These are phyloP conservation scores for Colletotrichum liriopes DNA, from an alignment of 2,329 filamentous ascomycete species.

Conservation along the genomic window DNA sequence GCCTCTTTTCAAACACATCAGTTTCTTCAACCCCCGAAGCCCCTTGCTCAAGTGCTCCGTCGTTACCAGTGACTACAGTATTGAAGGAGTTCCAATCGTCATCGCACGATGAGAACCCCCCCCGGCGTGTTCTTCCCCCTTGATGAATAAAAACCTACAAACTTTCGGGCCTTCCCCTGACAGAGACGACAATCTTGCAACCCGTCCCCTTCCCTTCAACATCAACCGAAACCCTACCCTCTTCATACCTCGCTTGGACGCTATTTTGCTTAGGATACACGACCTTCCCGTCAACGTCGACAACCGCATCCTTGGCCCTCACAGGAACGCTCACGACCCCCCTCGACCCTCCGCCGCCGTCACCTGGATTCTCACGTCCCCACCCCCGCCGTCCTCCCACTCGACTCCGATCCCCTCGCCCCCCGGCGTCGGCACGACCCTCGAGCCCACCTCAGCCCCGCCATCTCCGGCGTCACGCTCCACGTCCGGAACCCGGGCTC, in stretches of 20 bases:
- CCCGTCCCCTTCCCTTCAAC: conserved; percentile 26
- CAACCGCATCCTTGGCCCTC: conserved; percentile 21
- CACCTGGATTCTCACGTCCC: conserved; percentile 50
- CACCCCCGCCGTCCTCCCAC: conserved; percentile 51
- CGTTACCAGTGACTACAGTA: background rate
- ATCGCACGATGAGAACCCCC: background rate
- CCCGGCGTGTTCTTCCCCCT: background rate
- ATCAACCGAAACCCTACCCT: conserved; percentile 19
- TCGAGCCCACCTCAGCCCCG: conserved; percentile 59
- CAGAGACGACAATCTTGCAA: background rate
- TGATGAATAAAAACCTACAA: background rate
- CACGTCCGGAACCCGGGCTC: conserved; percentile 61
- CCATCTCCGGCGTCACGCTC: conserved; percentile 56
- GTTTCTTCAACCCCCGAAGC: background rate
- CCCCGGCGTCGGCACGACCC: conserved; percentile 59
- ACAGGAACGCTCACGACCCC: conserved; percentile 50
- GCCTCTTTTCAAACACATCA: too few relatives aligned
- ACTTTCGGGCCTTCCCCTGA: background rate
- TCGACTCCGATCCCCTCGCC: conserved; percentile 54
- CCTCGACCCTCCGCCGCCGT: conserved; percentile 49
- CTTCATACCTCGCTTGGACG: conserved; percentile 2
- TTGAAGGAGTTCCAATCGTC: too few relatives aligned
- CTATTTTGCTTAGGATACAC: conserved; percentile 36
- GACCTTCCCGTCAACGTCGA: conserved; percentile 44
- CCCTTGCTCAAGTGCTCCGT: background rate